A percentile compares a stretch with the other conserved stretches of the same genome.
Conservation (phyloP, 1,284 basidiomycete species). For the Trametes hirsuta region DNA sequence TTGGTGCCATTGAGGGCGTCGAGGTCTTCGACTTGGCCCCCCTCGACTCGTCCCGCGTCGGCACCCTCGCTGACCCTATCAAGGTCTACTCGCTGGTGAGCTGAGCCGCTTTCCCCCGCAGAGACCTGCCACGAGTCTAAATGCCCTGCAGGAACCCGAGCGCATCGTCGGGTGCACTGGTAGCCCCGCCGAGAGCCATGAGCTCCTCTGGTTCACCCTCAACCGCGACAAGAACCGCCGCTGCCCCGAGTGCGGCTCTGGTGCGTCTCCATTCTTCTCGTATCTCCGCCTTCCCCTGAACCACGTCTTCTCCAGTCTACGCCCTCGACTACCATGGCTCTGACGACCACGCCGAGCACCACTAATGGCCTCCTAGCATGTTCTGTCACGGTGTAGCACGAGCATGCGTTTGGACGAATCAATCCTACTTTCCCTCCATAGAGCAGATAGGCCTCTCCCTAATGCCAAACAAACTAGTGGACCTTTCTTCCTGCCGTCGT, state of each 20-base stretch:
- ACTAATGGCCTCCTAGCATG: constrained; percentile 21
- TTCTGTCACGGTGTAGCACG: constrained; percentile 17
- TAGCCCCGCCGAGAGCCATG: constrained; percentile 89
- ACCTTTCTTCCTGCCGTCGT: neutral
- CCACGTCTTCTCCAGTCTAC: constrained; percentile 46
- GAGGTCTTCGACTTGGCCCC: constrained; percentile 92
- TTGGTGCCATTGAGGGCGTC: constrained; percentile 87
- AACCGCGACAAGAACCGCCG: constrained; percentile 70
- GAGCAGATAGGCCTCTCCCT: constrained; percentile 6
- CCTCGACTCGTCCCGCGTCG: constrained; percentile 84
- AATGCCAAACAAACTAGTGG: neutral
- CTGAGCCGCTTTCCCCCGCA: constrained; percentile 40
- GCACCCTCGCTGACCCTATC: constrained; percentile 89
- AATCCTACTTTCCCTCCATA: constrained; percentile 15
- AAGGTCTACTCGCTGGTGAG: constrained; percentile 83
- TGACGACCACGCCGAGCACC: constrained; percentile 44
- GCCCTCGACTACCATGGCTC: constrained; percentile 60
- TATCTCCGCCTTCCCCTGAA: constrained; percentile 9
- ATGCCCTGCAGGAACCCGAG: constrained; percentile 61
- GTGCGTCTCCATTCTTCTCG: constrained; percentile 45
- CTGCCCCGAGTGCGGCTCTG: constrained; percentile 91
- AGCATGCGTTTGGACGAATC: constrained; percentile 18
- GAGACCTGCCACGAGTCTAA: neutral
- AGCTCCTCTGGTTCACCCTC: constrained; percentile 82
- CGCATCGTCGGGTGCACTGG: constrained; percentile 93